These are phyloP conservation scores for Apiotrichum porosum DNA, from an alignment of 1,284 basidiomycete species.

Conservation along the genomic window DNA sequence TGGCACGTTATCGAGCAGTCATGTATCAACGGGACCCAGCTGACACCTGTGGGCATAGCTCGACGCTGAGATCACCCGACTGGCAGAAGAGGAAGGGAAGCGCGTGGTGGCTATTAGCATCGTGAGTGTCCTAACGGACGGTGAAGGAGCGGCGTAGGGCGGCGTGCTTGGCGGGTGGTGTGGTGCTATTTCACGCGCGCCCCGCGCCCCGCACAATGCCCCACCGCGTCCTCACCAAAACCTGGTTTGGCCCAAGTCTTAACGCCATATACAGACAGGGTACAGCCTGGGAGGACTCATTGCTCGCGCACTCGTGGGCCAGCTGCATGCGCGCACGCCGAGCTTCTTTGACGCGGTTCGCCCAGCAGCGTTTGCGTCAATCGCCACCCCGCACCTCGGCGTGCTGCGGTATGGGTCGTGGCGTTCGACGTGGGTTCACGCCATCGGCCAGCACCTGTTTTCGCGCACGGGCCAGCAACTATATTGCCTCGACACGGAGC, in stretches of 20 bases:
- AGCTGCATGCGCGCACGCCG: slow-evolving; percentile 36
- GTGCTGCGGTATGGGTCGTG: slow-evolving; percentile 32
- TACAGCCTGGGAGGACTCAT: slow-evolving; percentile 47
- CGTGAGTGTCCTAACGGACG: slow-evolving; percentile 29
- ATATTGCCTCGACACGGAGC: slow-evolving; percentile 67
- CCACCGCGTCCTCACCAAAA: too few species aligned
- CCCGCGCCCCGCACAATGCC: too few species aligned
- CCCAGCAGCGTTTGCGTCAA: slow-evolving; percentile 43
- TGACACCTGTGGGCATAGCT: slow-evolving; percentile 23
- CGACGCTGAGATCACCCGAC: slow-evolving; percentile 33
- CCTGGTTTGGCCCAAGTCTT: too few species aligned
- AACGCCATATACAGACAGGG: slow-evolving; percentile 27
- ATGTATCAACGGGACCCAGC: too few species aligned
- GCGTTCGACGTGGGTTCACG: slow-evolving; percentile 43
- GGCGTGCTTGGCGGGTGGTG: not conserved
- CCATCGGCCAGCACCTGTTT: slow-evolving; percentile 67
- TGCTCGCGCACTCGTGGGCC: slow-evolving; percentile 42
- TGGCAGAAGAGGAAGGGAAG: slow-evolving; percentile 31
- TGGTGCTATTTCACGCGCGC: too few species aligned
- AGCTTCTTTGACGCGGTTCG: slow-evolving; percentile 37
- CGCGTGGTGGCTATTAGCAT: slow-evolving; percentile 36
- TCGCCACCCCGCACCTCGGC: slow-evolving; percentile 46
- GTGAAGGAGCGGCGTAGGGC: too few species aligned
- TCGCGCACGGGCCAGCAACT: slow-evolving; percentile 80
- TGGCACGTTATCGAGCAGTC: too few species aligned